Percentiles rank a stretch among this genome's conserved stretches.
Conservation (phyloP, 257 asterid genomes). For the Solanum pinnatisectum region DNA sequence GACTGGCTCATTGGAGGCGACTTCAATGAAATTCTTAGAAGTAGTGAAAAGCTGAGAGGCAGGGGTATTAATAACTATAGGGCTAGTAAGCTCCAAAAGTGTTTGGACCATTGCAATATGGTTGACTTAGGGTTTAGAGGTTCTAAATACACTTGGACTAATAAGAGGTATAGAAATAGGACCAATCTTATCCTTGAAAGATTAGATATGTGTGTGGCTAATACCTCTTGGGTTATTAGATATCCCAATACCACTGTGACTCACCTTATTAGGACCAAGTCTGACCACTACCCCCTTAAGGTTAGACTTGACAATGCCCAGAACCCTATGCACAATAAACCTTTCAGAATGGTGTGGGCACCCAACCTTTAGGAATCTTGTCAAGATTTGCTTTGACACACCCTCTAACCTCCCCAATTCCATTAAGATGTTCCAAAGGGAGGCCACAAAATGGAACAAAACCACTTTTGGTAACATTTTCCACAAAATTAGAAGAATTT, state of each 20-base stretch:
- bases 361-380: not conserved
- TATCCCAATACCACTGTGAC: not conserved
- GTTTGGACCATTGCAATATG: not conserved
- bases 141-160: not conserved
- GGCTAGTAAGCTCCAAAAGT: not conserved
- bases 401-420: not conserved
- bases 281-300: not conserved
- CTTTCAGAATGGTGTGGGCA: not conserved
- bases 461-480: not conserved
- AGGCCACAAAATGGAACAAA: not conserved
- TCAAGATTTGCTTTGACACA: too few species aligned
- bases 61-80: too few species aligned
- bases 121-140: not conserved
- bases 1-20: not conserved
- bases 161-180: too few species aligned
- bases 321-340: not conserved
- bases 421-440: too few species aligned
- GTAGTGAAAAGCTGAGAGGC: not conserved
- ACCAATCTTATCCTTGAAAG: not conserved
- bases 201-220: not conserved
- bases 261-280: not conserved
- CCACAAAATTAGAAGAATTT: too few species aligned
- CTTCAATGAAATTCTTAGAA: too few species aligned
- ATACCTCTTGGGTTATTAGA: not conserved
- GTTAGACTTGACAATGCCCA: not conserved